Conservation (phyloP, 768 basidiomycete species). For the Plicaturopsis crispa region DNA sequence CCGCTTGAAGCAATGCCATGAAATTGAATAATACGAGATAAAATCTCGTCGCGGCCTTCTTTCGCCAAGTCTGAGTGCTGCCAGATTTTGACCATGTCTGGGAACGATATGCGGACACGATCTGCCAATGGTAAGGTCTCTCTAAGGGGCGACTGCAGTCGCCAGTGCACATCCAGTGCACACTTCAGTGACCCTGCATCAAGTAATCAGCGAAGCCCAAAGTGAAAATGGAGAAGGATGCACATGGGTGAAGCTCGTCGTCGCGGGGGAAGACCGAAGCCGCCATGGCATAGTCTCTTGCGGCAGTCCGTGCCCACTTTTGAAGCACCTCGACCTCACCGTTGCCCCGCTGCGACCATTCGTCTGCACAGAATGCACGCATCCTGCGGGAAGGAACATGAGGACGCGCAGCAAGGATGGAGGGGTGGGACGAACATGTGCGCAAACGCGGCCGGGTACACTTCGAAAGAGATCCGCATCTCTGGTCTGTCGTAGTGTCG, state of each 20-base stretch:
- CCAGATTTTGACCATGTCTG: too few relatives aligned
- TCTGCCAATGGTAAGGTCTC: constrained; percentile 15
- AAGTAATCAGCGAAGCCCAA: not conserved
- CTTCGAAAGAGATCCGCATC: constrained; percentile 29
- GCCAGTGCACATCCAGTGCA: constrained; percentile 9
- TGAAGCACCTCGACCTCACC: constrained; percentile 15
- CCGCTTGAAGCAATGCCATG: too few relatives aligned
- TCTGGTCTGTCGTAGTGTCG: constrained; percentile 9
- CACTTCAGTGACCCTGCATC: constrained; percentile 4
- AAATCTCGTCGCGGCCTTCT: too few relatives aligned
- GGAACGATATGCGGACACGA: constrained; percentile 14
- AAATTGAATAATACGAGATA: too few relatives aligned
- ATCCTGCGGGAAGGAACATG: constrained; percentile 20
- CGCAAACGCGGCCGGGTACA: constrained; percentile 27
- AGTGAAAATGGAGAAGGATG: not conserved
- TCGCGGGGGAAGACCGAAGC: too few relatives aligned
- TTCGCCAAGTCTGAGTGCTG: too few relatives aligned
- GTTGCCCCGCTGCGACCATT: constrained; percentile 7
- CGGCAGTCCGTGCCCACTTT: constrained; percentile 25
- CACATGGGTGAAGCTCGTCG: constrained; percentile 25
- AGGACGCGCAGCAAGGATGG: constrained; percentile 19
- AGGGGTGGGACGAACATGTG: constrained; percentile 22
- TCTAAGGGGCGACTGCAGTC: constrained; percentile 11
- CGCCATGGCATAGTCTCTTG: constrained; percentile 15
- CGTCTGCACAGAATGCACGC: constrained; percentile 8